Percentiles rank a stretch among this genome's conserved stretches.
Conservation (phyloP, 495 filamentous ascomycete species). For the Xylaria sp. region DNA sequence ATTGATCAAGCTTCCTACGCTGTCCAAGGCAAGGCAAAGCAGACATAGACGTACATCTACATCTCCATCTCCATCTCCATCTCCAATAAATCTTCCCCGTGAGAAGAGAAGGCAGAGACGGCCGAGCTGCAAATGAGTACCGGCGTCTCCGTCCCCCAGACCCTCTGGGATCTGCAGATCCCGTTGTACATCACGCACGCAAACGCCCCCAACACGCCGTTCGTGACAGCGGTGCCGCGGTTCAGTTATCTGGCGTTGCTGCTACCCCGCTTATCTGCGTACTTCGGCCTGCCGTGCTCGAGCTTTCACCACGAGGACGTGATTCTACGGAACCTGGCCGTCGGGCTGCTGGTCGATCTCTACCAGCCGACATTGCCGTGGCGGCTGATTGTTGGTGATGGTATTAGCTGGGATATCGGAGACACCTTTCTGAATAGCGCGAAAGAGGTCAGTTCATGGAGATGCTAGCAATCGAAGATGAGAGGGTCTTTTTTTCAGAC, state of each 20-base stretch:
- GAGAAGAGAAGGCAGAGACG: not conserved
- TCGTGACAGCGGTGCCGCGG: conserved; percentile 66
- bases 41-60: not conserved
- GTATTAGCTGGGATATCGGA: conserved; percentile 73
- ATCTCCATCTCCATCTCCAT: too few species aligned
- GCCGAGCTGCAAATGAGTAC: conserved; percentile 32
- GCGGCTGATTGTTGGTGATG: conserved; percentile 68
- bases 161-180: conserved; percentile 57
- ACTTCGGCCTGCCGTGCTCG: conserved; percentile 72
- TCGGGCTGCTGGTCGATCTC: conserved; percentile 89
- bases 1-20: not conserved
- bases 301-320: conserved; percentile 88
- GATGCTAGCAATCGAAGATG: not conserved
- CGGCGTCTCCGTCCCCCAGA: conserved; percentile 41
- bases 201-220: conserved; percentile 47
- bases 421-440: conserved; percentile 94
- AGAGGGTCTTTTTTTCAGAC: not conserved
- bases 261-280: conserved; percentile 76
- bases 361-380: conserved; percentile 74
- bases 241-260: conserved; percentile 78
- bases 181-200: conserved; percentile 61
- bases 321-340: conserved; percentile 72
- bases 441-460: conserved; percentile 68
- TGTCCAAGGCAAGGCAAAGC: not conserved
- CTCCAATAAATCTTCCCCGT: not conserved